Evolutionary conservation across 768 basidiomycete genomes (phyloP).

Genomic region (Trametes villosa): DNA sequence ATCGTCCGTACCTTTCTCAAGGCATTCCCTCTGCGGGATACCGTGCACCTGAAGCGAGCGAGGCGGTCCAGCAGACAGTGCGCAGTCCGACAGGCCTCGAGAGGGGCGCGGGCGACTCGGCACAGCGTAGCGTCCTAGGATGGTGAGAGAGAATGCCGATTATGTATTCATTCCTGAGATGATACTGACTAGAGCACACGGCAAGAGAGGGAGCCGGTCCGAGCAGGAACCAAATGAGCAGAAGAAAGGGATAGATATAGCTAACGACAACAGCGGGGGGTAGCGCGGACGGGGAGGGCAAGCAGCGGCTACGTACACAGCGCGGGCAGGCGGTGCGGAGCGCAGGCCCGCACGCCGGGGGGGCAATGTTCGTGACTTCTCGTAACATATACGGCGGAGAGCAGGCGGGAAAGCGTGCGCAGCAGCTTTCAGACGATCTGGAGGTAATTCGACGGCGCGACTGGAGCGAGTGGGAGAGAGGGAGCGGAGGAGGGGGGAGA

Average conservation of each 20-base stretch:
- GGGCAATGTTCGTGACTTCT: conserved; percentile 28
- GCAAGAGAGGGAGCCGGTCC: conserved; percentile 10
- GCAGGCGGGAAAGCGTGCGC: conserved; percentile 1
- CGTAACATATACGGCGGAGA: conserved; percentile 23
- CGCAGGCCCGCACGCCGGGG: conserved; percentile 7
- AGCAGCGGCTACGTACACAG: conserved; percentile 13
- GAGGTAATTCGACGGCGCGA: conserved; percentile 86
- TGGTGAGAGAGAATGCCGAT: background rate
- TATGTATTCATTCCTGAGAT: conserved; percentile 14
- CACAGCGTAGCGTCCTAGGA: no score
- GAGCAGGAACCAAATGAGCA: conserved; percentile 9
- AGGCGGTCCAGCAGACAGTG: no score
- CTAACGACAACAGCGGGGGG: conserved; percentile 16
- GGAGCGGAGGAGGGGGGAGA: background rate
- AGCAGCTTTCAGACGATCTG: conserved; percentile 56
- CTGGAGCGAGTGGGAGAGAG: conserved; percentile 43
- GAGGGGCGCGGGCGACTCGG: no score
- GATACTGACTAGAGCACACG: conserved; percentile 17
- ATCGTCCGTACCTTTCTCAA: background rate
- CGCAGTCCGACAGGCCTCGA: no score
- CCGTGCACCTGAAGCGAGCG: no score
- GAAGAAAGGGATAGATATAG: conserved; percentile 20
- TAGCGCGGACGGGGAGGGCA: conserved; percentile 8
- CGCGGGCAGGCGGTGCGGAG: background rate
- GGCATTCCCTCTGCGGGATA: background rate